These are phyloP conservation scores for Zymoseptoria brevis DNA, from an alignment of 2,329 filamentous ascomycete species.

Conservation along the genomic window DNA sequence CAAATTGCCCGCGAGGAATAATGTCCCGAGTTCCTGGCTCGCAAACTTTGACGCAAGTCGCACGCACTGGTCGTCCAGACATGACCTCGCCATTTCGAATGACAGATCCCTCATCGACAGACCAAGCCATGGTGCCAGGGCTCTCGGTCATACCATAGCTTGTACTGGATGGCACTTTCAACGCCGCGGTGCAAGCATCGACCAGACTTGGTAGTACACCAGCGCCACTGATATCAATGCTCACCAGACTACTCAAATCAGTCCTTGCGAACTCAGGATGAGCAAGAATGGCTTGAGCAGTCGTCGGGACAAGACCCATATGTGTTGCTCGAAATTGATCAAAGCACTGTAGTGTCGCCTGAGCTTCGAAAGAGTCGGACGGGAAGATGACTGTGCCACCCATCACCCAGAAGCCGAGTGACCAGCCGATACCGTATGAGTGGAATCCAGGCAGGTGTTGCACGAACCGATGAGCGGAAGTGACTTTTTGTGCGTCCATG, in stretches of 20 bases:
- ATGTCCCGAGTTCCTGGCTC: slow-evolving; percentile 21
- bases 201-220: slow-evolving; percentile 31
- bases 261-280: slow-evolving; percentile 24
- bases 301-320: slow-evolving; percentile 29
- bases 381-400: slow-evolving; percentile 26
- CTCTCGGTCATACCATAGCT: slow-evolving; percentile 43
- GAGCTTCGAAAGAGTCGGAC: slow-evolving; percentile 26
- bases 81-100: slow-evolving; percentile 31
- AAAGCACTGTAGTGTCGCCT: slow-evolving; percentile 28
- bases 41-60: slow-evolving; percentile 31
- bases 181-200: slow-evolving; percentile 21
- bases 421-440: slow-evolving; percentile 27
- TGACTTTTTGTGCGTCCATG: slow-evolving; percentile 23
- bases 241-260: slow-evolving; percentile 25
- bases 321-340: slow-evolving; percentile 27
- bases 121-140: slow-evolving; percentile 37
- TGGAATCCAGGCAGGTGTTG: slow-evolving; percentile 28
- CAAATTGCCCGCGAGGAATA: slow-evolving; percentile 23
- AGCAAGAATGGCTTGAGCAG: slow-evolving; percentile 26
- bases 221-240: slow-evolving; percentile 28
- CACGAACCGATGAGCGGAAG: slow-evolving; percentile 23
- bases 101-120: slow-evolving; percentile 24
- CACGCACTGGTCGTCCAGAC: slow-evolving; percentile 37
- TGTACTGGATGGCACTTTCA: slow-evolving; percentile 25
- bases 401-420: slow-evolving; percentile 23